Base-by-base conservation (phyloP, 1,139 yeast species). In the Groenewaldozyma auringiensis region DNA sequence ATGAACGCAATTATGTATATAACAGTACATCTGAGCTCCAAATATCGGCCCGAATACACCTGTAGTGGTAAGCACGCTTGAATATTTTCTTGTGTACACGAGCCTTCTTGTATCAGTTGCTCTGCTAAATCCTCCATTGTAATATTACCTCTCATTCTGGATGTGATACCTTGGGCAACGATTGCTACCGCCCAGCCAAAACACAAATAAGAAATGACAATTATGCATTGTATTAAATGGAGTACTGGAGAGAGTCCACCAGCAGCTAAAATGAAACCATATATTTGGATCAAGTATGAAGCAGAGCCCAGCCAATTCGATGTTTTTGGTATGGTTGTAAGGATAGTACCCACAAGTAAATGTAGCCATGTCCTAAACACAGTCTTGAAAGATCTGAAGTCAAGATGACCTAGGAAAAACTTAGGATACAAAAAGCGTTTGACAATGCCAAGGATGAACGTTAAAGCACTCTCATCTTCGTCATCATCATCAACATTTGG, bases 381-480 rank as follows among this genome's bases (percentile, higher is more conserved):
- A 4, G 51, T 42, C 37, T 55, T 55, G 33, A 59, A 42, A 18
- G 63, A 58, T 4, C 47, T 37, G n/a, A 29, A 42, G 40, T 62
- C 62, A 13, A 60, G 51, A 37, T 62, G 64, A 16, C 53, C 55
- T 4, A 62, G 42, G 13, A 62, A 41, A 21, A 50, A 53, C n/a
- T 52, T 52, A 0, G 66, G 66, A 34, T 60, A 50, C 1, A 58
- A 11, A 20, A 35, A 11, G 16, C 6, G 11, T n/a, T 35, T 35
- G 8, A 35, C 13, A 21, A 14, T 20, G 9, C 16, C 25, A 18
- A 16, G 16, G n/a, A 35, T 17, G 3, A 40, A 20, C 2, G 21
- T 20, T 29, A 40, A 18, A 14, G 46, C 45, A 22, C 46, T 39
- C 25, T 70, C 74, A 50, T 79, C 54, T 76, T 76, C 9, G 68